These are phyloP conservation scores for Rhizoctonia solani DNA, from an alignment of 1,284 basidiomycete species.

Conservation along the genomic window DNA sequence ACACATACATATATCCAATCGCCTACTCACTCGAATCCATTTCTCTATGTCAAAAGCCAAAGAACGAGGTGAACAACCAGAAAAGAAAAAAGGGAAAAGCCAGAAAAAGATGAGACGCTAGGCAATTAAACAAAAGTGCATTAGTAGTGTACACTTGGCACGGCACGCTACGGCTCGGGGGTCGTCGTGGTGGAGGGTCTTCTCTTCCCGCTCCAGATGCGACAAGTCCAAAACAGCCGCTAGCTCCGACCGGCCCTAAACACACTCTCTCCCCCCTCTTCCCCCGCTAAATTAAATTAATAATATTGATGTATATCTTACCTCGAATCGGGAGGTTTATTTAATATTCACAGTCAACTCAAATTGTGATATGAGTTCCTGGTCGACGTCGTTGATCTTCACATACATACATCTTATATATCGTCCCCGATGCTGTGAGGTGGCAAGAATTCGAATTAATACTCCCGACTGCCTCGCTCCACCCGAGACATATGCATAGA, in stretches of 20 bases:
- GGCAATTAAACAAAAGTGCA: constrained; percentile 21
- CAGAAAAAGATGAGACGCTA: not conserved
- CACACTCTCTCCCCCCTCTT: not conserved
- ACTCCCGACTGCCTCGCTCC: no score
- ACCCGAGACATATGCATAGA: no score
- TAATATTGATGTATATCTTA: not conserved
- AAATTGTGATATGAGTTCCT: no score
- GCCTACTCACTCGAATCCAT: constrained; percentile 26
- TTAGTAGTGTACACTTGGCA: constrained; percentile 32
- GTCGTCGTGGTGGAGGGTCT: constrained; percentile 29
- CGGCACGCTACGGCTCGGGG: not conserved
- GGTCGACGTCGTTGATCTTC: no score
- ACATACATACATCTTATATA: no score
- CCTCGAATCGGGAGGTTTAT: no score
- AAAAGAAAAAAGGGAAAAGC: not conserved
- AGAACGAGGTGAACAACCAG: not conserved
- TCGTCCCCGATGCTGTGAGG: no score
- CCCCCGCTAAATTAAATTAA: not conserved
- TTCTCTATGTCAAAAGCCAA: not conserved
- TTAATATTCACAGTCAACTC: no score
- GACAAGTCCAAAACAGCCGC: constrained; percentile 1
- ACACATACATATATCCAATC: no score
- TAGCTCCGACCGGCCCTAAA: constrained; percentile 17
- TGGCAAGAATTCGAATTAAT: no score
- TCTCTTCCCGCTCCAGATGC: constrained; percentile 13